Evolutionary conservation across 2,329 filamentous ascomycete species (phyloP).

Genomic region (Pseudodiploospora longispora): DNA sequence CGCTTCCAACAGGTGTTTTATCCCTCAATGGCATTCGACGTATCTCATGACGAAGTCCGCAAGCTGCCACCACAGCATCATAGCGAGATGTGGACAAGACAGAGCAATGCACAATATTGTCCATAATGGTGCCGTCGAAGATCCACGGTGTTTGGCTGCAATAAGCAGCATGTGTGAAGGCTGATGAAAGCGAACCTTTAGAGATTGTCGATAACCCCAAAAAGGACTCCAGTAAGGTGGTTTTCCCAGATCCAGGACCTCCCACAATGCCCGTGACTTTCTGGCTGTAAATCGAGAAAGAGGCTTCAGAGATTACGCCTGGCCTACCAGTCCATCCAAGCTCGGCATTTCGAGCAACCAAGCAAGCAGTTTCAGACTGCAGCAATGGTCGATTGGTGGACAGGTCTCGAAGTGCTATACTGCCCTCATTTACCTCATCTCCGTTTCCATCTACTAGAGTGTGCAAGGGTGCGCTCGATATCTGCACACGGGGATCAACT

Average conservation of each 20-base stretch:
- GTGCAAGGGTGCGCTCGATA: no score
- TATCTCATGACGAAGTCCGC: background rate
- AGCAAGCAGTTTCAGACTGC: no score
- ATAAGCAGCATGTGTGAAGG: background rate
- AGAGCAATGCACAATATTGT: background rate
- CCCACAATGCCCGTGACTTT: background rate
- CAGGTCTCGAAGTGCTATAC: no score
- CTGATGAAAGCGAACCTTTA: background rate
- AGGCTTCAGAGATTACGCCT: no score
- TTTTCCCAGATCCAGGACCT: background rate
- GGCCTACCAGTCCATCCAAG: no score
- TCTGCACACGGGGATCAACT: no score
- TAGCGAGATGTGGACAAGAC: background rate
- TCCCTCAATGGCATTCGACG: background rate
- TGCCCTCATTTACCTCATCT: no score
- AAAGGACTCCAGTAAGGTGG: background rate
- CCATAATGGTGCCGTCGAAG: background rate
- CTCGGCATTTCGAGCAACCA: no score
- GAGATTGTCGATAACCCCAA: background rate
- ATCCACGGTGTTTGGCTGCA: slow-evolving; percentile 1
- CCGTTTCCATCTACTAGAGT: no score
- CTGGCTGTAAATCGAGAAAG: no score
- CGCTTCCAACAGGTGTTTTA: background rate
- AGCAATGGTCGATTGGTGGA: no score
- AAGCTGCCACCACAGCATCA: background rate